These are phyloP conservation scores for Geranium rotundifolium DNA, from an alignment of 345 rosid species.

Conservation along the genomic window DNA sequence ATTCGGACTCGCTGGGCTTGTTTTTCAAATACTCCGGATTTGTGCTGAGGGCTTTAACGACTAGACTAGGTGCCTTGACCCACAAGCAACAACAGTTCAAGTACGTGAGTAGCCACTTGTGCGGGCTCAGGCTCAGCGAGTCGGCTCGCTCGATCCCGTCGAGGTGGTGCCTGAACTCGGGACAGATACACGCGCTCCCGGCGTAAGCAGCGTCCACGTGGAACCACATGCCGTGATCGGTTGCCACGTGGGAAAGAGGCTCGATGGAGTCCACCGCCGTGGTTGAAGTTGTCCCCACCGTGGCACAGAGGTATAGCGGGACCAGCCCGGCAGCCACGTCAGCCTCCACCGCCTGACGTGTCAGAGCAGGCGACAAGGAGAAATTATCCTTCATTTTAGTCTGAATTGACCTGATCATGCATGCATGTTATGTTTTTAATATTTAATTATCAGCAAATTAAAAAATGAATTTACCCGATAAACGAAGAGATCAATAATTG, in stretches of 20 bases:
- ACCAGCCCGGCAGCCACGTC: constrained; percentile 27
- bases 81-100: constrained; percentile 39
- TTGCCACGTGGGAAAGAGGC: constrained; percentile 24
- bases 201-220: constrained; percentile 45
- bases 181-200: constrained; percentile 44
- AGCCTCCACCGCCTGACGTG: constrained; percentile 10
- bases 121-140: constrained; percentile 32
- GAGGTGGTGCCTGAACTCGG: constrained; percentile 31
- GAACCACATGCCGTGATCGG: constrained; percentile 22
- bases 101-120: constrained; percentile 41
- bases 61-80: constrained; percentile 21
- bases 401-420: no score
- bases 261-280: constrained; percentile 31
- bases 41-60: constrained; percentile 25
- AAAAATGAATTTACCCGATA: no score
- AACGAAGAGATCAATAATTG: no score
- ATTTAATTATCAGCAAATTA: no score
- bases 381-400: background rate
- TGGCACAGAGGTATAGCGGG: constrained; percentile 30
- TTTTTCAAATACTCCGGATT: constrained; percentile 30
- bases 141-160: constrained; percentile 30
- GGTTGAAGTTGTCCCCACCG: constrained; percentile 37
- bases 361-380: constrained; percentile 15
- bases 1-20: constrained; percentile 16
- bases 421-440: no score